These are phyloP conservation scores for Pichia insulana DNA, from an alignment of 805 yeast species.

Conservation along the genomic window DNA sequence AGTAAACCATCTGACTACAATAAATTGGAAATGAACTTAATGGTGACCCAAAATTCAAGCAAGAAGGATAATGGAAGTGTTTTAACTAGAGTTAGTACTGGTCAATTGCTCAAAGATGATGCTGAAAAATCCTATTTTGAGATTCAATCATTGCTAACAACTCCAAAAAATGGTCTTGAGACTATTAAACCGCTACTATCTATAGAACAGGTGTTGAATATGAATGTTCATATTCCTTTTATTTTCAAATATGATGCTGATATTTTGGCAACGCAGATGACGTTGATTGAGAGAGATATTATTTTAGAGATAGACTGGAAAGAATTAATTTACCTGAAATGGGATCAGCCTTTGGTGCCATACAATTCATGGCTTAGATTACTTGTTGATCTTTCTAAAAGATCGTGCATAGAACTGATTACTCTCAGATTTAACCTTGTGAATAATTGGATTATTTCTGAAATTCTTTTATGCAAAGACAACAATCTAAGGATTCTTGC, in stretches of 20 bases:
- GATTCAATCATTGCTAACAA: conserved; percentile 20
- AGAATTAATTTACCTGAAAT: conserved; percentile 67
- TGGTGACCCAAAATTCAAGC: conserved; percentile 6
- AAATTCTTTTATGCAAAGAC: conserved; percentile 61
- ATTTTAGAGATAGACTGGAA: conserved; percentile 86
- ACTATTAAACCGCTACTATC: conserved; percentile 12
- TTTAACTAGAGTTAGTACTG: conserved; percentile 9
- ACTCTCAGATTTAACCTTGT: conserved; percentile 80
- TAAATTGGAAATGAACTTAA: conserved; percentile 10
- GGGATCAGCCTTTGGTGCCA: conserved; percentile 60
- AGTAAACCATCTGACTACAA: conserved; percentile 12
- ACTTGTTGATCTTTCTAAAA: conserved; percentile 39
- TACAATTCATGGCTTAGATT: conserved; percentile 80
- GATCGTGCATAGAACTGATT: conserved; percentile 71
- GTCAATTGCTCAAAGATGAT: conserved; percentile 10
- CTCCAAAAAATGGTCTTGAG: conserved; percentile 20
- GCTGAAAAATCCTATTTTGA: conserved; percentile 21
- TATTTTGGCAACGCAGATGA: conserved; percentile 69
- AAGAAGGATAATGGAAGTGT: conserved; percentile 7
- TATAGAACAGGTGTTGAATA: conserved; percentile 35
- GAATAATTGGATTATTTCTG: conserved; percentile 89
- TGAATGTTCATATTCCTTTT: conserved; percentile 68
- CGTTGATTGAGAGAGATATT: conserved; percentile 79
- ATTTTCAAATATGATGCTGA: conserved; percentile 62
- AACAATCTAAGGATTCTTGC: conserved; percentile 54